phyloP scores from a whole-genome alignment of 768 basidiomycete genomes.

The Calvatia gigantea region DNA sequence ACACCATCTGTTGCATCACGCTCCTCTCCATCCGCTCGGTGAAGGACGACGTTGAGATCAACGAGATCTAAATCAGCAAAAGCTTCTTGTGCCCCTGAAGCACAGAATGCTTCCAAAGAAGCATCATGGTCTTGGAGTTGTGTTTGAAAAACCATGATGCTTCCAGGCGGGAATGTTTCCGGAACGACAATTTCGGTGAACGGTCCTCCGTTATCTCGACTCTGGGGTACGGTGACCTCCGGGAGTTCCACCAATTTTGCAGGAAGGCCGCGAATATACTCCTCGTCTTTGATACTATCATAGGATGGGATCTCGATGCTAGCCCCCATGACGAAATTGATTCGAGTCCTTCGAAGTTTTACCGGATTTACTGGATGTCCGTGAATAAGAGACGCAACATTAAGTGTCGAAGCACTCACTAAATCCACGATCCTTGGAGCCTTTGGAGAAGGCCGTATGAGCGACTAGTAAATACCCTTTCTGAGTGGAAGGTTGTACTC shows the following conservation, averaged over 20 bases:
- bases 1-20: slow-evolving; percentile 80
- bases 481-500: slow-evolving; percentile 86
- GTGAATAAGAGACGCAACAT: not conserved
- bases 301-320: slow-evolving; percentile 66
- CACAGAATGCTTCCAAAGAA: slow-evolving; percentile 71
- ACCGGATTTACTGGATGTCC: slow-evolving; percentile 67
- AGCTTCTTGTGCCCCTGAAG: slow-evolving; percentile 65
- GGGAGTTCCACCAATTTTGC: slow-evolving; percentile 63
- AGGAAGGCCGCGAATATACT: slow-evolving; percentile 67
- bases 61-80: slow-evolving; percentile 75
- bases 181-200: slow-evolving; percentile 82
- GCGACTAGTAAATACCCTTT: slow-evolving; percentile 91
- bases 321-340: slow-evolving; percentile 79
- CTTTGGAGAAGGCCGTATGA: slow-evolving; percentile 89
- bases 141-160: slow-evolving; percentile 90
- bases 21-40: slow-evolving; percentile 90
- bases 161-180: slow-evolving; percentile 91
- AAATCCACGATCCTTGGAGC: slow-evolving; percentile 73
- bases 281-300: slow-evolving; percentile 44
- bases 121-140: slow-evolving; percentile 71
- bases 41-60: slow-evolving; percentile 85
- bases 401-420: slow-evolving; percentile 43
- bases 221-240: slow-evolving; percentile 54
- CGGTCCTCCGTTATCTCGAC: slow-evolving; percentile 61
- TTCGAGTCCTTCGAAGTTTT: slow-evolving; percentile 75